Evolutionary conservation across 352 stramenopile genomes (phyloP), one percentile per base, ranked within the genome.

Genomic region (Phytopythium oedochilum): DNA sequence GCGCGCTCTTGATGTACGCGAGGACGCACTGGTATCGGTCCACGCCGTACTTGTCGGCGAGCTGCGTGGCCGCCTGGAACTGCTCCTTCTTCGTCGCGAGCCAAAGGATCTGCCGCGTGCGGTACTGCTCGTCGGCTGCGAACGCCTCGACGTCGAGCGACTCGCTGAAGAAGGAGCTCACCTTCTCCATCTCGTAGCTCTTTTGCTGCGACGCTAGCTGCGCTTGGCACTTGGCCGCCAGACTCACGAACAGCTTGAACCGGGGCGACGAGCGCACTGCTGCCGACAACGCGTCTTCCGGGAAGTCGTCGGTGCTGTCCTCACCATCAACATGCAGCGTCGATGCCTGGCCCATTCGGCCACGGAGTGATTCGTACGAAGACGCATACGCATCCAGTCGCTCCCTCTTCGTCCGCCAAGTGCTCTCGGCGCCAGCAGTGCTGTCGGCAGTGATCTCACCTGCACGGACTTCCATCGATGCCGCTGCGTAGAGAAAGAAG

Each of bases 11-110:
- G 53, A 92, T 86, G 51, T 89, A 92, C 2, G 72, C 61, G 25
- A 89, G 55, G 38, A 89, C 61, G 39, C 82, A 89, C 28, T 70
- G 61, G 39, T 75, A 89, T 45, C 78, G 71, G 36, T 92, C 78
- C 8, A 90, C 60, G 3, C 58, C 71, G 40, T 90, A 90, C 62
- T 92, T 92, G 23, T 10, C 57, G 9, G 82, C 82, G 56, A 90
- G 81, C 49, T 88, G 73, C 23, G 53, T 71, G 4, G 78, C 78
- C 0, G 71, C 44, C 5, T 65, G 52, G 12, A 86, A 71, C 14
- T 78, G 57, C 28, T 86, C 71, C 51, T 78, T 78, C 32, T 61
- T 78, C 8, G 64, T 79, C 15, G 82, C 74, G 32, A 92, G 62
- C n/a, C 58, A 9, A 31, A 80, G 46, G 26, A 92, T 80, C 44